Percentiles rank a stretch among this genome's conserved stretches.
Conservation (phyloP, 495 filamentous ascomycete genomes). For the Podospora didyma region DNA sequence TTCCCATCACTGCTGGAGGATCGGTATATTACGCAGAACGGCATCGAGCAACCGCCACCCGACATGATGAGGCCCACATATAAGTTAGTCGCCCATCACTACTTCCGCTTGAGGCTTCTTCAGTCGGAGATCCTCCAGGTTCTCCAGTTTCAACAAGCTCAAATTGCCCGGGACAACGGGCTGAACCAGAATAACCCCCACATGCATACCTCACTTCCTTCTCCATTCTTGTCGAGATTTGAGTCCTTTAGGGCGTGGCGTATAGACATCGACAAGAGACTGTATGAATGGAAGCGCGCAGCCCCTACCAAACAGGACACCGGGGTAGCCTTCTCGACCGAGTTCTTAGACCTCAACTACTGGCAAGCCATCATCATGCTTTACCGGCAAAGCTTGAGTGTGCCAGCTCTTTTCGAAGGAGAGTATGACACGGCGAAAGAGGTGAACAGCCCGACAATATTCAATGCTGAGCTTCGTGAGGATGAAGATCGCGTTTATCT, state of each 20-base stretch:
- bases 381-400: conserved; percentile 84
- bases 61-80: conserved; percentile 61
- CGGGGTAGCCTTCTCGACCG: conserved; percentile 78
- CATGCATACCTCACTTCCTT: conserved; percentile 74
- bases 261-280: conserved; percentile 74
- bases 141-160: conserved; percentile 80
- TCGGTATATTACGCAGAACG: conserved; percentile 76
- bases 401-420: conserved; percentile 77
- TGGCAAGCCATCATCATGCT: conserved; percentile 98
- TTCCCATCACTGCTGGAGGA: conserved; percentile 88
- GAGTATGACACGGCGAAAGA: conserved; percentile 67
- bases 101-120: conserved; percentile 84
- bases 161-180: conserved; percentile 53
- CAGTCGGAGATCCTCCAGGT: conserved; percentile 96
- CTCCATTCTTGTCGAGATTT: conserved; percentile 80
- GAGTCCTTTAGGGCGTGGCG: conserved; percentile 86
- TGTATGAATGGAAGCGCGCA: conserved; percentile 82
- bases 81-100: conserved; percentile 85
- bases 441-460: conserved; percentile 43
- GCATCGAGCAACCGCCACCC: conserved; percentile 55
- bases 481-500: conserved; percentile 89
- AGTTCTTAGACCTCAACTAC: conserved; percentile 91
- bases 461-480: conserved; percentile 57
- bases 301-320: conserved; percentile 73
- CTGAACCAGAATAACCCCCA: conserved; percentile 61